A percentile compares a stretch with the other conserved stretches of the same genome.
These are phyloP conservation scores for Adansonia madagascariensis DNA, from an alignment of 441 rosid genomes.

Conservation along the genomic window DNA sequence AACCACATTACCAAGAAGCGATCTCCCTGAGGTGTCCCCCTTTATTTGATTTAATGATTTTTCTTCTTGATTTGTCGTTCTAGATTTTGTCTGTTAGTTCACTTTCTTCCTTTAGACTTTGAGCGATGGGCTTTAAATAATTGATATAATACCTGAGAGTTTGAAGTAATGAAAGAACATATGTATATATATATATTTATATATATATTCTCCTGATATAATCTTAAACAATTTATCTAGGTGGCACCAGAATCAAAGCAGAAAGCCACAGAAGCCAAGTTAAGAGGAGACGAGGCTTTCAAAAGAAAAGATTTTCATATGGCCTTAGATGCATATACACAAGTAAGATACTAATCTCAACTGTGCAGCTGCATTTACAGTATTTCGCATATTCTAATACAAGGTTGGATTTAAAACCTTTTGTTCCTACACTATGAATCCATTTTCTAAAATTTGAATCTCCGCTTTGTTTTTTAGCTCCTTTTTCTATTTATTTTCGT, in stretches of 20 bases:
- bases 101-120: background rate
- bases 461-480: background rate
- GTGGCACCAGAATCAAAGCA: constrained; percentile 73
- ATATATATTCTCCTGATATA: no score
- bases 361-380: constrained; percentile 32
- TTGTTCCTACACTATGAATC: background rate
- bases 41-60: background rate
- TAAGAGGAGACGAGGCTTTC: constrained; percentile 85
- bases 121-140: background rate
- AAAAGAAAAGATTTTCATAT: constrained; percentile 55
- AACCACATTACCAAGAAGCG: constrained; percentile 30
- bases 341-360: constrained; percentile 47
- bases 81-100: background rate
- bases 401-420: background rate
- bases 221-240: constrained; percentile 41
- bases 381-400: background rate
- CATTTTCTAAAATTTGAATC: background rate
- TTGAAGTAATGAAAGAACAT: no score
- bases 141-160: background rate
- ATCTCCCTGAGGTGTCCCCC: constrained; percentile 57
- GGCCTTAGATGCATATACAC: constrained; percentile 83
- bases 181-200: no score
- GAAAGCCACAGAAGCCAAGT: constrained; percentile 86
- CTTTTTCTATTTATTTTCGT: background rate
- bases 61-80: background rate